Conservation (phyloP, 768 basidiomycete species). For the Xanthoconium stramineum region DNA sequence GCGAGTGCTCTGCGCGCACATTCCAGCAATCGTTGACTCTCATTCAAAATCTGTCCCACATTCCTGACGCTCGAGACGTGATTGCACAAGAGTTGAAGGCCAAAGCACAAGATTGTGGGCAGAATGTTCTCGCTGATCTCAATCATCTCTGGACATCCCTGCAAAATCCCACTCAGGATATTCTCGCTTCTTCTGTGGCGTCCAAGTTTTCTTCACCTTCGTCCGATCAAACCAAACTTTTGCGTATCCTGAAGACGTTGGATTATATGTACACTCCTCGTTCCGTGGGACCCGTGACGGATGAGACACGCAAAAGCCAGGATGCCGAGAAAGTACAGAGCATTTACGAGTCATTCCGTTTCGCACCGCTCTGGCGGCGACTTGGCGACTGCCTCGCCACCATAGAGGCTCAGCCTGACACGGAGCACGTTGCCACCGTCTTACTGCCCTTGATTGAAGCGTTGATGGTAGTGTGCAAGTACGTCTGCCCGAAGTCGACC, state of each 20-base stretch:
- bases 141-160: constrained; percentile 69
- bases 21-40: constrained; percentile 91
- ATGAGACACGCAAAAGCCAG: constrained; percentile 39
- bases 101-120: constrained; percentile 87
- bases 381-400: constrained; percentile 86
- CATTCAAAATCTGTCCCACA: constrained; percentile 87
- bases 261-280: constrained; percentile 91
- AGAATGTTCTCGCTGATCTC: constrained; percentile 69
- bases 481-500: constrained; percentile 69
- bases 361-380: constrained; percentile 83
- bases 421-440: constrained; percentile 88
- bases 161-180: constrained; percentile 51
- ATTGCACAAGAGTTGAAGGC: constrained; percentile 84
- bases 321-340: constrained; percentile 80
- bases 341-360: constrained; percentile 91
- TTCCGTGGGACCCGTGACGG: constrained; percentile 37
- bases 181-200: constrained; percentile 65
- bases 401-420: constrained; percentile 76
- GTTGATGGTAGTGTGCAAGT: constrained; percentile 98
- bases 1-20: constrained; percentile 94
- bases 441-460: constrained; percentile 93
- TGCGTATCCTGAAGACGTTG: constrained; percentile 93
- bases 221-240: constrained; percentile 92
- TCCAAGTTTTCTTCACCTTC: constrained; percentile 92
- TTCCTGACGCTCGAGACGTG: constrained; percentile 85